A percentile compares a stretch with the other conserved stretches of the same genome.
These are phyloP conservation scores for Lecanosticta acicola DNA, from an alignment of 2,329 filamentous ascomycete species.

Conservation along the genomic window DNA sequence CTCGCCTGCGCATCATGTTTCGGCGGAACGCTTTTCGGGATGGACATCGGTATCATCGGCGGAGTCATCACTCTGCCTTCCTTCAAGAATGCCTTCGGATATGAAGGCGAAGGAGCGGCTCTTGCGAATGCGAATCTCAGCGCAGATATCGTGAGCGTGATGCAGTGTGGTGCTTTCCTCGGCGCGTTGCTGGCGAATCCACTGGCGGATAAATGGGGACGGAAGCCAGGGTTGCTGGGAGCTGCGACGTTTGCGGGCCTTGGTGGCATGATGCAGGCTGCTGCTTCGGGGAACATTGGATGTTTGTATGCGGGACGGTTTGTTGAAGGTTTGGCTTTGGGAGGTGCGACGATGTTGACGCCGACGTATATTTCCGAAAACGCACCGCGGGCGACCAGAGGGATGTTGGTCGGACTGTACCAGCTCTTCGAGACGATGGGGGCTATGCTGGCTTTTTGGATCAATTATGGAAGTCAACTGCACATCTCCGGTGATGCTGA, in stretches of 20 bases:
- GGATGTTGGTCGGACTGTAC: slow-evolving; percentile 55
- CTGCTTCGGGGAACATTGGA: slow-evolving; percentile 54
- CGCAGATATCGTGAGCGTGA: slow-evolving; percentile 65
- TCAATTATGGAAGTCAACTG: slow-evolving; percentile 48
- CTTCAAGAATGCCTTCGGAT: slow-evolving; percentile 42
- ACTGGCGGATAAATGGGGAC: slow-evolving; percentile 52
- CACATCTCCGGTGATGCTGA: slow-evolving; percentile 42
- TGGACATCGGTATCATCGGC: slow-evolving; percentile 62
- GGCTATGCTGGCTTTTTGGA: slow-evolving; percentile 50
- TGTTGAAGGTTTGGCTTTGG: slow-evolving; percentile 48
- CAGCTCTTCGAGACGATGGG: slow-evolving; percentile 53
- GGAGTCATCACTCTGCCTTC: slow-evolving; percentile 57
- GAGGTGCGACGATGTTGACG: slow-evolving; percentile 48
- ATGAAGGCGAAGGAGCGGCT: slow-evolving; percentile 33
- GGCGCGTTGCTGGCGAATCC: slow-evolving; percentile 56
- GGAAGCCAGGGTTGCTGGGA: slow-evolving; percentile 51
- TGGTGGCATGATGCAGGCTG: slow-evolving; percentile 60
- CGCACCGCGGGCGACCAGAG: slow-evolving; percentile 45
- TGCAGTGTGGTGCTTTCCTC: slow-evolving; percentile 63
- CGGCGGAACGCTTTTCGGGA: slow-evolving; percentile 62
- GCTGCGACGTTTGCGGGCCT: slow-evolving; percentile 54
- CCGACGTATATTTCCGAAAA: slow-evolving; percentile 58
- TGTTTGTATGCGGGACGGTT: slow-evolving; percentile 62
- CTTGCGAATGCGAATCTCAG: slow-evolving; percentile 48
- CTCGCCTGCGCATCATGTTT: slow-evolving; percentile 56